These are phyloP conservation scores for Cutaneotrichosporon sp. DNA, from an alignment of 1,284 basidiomycete genomes.

Conservation along the genomic window DNA sequence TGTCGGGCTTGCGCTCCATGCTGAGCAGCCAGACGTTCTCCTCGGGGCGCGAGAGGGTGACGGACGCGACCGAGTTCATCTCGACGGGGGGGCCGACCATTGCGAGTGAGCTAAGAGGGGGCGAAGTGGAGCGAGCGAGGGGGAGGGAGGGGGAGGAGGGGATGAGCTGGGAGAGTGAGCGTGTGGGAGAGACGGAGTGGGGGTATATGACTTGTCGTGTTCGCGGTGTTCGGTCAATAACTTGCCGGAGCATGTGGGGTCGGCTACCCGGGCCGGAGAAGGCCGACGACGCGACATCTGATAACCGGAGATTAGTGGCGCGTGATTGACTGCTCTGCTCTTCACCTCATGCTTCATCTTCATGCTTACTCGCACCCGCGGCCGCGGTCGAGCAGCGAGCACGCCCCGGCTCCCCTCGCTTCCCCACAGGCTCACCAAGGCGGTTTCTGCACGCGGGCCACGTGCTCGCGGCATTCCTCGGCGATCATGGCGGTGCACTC, in stretches of 20 bases:
- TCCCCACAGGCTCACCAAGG: too few relatives aligned
- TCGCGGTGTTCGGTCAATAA: not conserved
- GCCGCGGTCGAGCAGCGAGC: too few relatives aligned
- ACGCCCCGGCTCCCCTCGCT: too few relatives aligned
- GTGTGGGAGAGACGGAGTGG: not conserved
- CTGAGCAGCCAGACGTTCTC: constrained; percentile 43
- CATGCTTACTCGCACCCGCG: too few relatives aligned
- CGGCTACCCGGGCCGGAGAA: not conserved
- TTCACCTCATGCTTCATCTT: not conserved
- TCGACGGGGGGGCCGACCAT: constrained; percentile 6
- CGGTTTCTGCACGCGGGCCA: not conserved
- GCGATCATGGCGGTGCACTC: not conserved
- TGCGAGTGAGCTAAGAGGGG: not conserved
- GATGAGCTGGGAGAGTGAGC: not conserved
- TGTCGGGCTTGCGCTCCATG: constrained; percentile 51
- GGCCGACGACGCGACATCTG: not conserved
- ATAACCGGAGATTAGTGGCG: not conserved
- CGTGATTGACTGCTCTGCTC: too few relatives aligned
- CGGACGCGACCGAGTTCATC: not conserved
- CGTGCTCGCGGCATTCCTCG: not conserved
- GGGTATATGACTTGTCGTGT: not conserved
- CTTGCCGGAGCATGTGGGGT: not conserved
- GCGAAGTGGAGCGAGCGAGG: not conserved
- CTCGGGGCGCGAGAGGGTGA: constrained; percentile 34
- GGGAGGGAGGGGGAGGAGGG: not conserved